Evolutionary conservation across 225 moss, liverwort and hornwort genomes (phyloP).

Genomic region (Marchantia paleacea): DNA sequence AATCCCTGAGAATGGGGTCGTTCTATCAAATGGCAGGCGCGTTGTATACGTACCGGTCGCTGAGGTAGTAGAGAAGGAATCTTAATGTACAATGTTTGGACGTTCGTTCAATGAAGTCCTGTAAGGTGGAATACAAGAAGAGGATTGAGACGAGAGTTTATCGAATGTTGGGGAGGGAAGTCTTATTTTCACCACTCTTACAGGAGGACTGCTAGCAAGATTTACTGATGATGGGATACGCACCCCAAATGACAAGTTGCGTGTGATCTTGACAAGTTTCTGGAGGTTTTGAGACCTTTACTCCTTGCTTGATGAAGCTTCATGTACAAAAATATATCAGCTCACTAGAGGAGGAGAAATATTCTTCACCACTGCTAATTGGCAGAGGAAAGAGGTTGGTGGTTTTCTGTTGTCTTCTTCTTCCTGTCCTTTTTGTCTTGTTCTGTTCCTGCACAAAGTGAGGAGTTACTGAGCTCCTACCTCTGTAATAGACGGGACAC

Average conservation of each 20-base stretch:
- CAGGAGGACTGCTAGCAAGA: background rate
- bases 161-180: background rate
- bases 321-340: slow-evolving; percentile 1
- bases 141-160: background rate
- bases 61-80: slow-evolving; percentile 53
- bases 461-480: background rate
- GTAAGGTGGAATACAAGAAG: background rate
- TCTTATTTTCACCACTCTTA: background rate
- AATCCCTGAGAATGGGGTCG: slow-evolving; percentile 28
- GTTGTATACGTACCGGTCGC: slow-evolving; percentile 84
- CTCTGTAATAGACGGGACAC: background rate
- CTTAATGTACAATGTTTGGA: background rate
- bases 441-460: background rate
- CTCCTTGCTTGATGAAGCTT: background rate
- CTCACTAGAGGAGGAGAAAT: background rate
- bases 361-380: background rate
- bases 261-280: background rate
- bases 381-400: background rate
- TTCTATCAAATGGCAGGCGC: slow-evolving; percentile 54
- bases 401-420: background rate
- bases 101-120: background rate
- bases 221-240: background rate
- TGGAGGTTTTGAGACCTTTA: background rate
- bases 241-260: background rate
- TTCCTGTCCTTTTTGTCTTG: background rate